Evolutionary conservation across 78 protist species (phyloP).

Genomic region (slime mould (Dictyostelium discoideum)): dicty_2.7 NC_007090.3:5012001-5012500

Average conservation of each 20-base stretch:
- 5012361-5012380: slow-evolving; percentile 90
- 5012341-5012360: slow-evolving; percentile 88
- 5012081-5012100: slow-evolving; percentile 66
- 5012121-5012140: neutral
- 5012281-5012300: slow-evolving; percentile 76
- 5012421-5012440: neutral
- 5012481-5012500: neutral
- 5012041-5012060: slow-evolving; percentile 34
- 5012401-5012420: slow-evolving; percentile 68
- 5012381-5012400: slow-evolving; percentile 90
- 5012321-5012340: slow-evolving; percentile 82
- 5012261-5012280: slow-evolving; percentile 74
- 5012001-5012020: slow-evolving; percentile 83
- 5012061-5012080: slow-evolving; percentile 26
- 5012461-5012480: neutral
- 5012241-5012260: slow-evolving; percentile 24
- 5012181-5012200: slow-evolving; percentile 3
- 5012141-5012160: neutral
- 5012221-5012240: slow-evolving; percentile 80
- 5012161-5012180: neutral
- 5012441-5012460: neutral
- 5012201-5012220: slow-evolving; percentile 70
- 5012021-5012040: slow-evolving; percentile 62
- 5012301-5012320: slow-evolving; percentile 60
- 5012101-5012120: neutral